Conservation (phyloP, 2,329 filamentous ascomycete species). For the Coniochaeta hoffmannii region DNA sequence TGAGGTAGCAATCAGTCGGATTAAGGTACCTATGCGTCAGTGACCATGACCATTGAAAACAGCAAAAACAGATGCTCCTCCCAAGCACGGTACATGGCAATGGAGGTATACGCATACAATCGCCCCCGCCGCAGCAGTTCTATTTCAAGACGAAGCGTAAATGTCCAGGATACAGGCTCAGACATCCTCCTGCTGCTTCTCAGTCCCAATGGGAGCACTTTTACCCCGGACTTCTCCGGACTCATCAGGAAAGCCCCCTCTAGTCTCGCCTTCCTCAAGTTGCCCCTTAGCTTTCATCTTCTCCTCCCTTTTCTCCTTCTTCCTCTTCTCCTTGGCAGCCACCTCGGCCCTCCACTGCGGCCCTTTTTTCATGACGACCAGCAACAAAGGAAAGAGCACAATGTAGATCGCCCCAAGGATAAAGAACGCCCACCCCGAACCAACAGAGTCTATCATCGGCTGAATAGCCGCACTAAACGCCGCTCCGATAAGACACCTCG, state of each 20-base stretch:
- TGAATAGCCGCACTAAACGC: slow-evolving; percentile 42
- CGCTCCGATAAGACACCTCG: slow-evolving; percentile 47
- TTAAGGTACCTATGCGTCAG: too few species aligned
- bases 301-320: slow-evolving; percentile 8
- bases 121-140: too few species aligned
- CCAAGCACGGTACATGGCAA: too few species aligned
- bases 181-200: too few species aligned
- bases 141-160: too few species aligned
- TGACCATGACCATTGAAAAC: too few species aligned
- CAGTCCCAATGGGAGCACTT: too few species aligned
- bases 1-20: too few species aligned
- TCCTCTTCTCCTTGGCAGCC: slow-evolving; percentile 18
- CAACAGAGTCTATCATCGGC: slow-evolving; percentile 41
- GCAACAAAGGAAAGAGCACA: slow-evolving; percentile 28
- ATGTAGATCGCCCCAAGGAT: slow-evolving; percentile 36
- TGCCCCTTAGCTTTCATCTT: neutral
- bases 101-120: too few species aligned
- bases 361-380: slow-evolving; percentile 33
- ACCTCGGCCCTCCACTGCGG: slow-evolving; percentile 33
- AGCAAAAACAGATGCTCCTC: too few species aligned
- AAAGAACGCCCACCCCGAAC: slow-evolving; percentile 44
- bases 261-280: neutral
- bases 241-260: neutral
- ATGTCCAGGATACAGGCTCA: too few species aligned
- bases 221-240: too few species aligned